Evolutionary conservation across 805 yeast genomes (phyloP), one percentile per base, ranked within the genome.

Genomic region (Grigorovia yakushimaensis): DNA sequence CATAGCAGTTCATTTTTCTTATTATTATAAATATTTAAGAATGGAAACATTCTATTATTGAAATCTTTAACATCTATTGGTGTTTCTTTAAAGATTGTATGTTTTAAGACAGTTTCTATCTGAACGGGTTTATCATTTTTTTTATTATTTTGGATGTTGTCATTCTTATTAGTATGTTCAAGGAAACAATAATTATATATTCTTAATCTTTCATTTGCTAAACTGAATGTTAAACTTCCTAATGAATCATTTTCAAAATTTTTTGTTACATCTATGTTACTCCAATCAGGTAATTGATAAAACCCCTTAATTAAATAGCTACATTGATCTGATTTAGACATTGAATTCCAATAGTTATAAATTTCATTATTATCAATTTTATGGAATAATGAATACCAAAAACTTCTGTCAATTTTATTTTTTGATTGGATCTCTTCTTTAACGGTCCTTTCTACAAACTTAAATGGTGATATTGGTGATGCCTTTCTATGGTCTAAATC

Each of bases 141-240:
- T 10, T 27, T 27, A 19, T 60, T 52, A 8, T 57, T 53, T 10
- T 54, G 49, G 5, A 39, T n/a, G n/a, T 27, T 27, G 13, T 27
- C 33, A 27, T 27, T 27, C 33, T 10, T 27, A 2, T 15, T 15
- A 27, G 4, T 7, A 27, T 27, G 15, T 27, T 27, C 46, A 19
- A 62, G 35, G 44, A 64, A 58, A 47, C 67, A 64, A 39, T 51
- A 49, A 38, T 61, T 57, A 47, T 53, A 64, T 18, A 58, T 48
- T 47, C 68, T 52, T 50, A 60, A 42, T 41, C 64, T 51, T 43
- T 64, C 68, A 18, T 24, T 42, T 38, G 33, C 39, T 18, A 44
- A 24, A 7, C 27, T 27, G 21, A 44, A 44, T 6, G 39, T 38
- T n/a, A 44, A n/a, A 3, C 13, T 23, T 15, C 47, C 47, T 4